Percentiles rank a stretch among this genome's conserved stretches.
Conservation (phyloP, 768 basidiomycete species). For the Epithele typhae region DNA sequence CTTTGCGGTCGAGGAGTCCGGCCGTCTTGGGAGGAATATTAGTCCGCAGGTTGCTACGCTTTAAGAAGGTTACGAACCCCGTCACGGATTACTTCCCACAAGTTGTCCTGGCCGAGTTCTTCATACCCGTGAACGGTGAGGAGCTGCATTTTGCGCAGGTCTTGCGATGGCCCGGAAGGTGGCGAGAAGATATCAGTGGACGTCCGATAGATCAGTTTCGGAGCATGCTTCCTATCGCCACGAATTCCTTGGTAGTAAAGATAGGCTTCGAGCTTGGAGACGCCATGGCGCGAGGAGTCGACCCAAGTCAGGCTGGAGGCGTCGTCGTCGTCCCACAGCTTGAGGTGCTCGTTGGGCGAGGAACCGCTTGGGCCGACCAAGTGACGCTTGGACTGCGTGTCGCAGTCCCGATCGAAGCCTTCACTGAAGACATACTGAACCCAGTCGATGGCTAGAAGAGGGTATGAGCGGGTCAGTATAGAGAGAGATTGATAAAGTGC, state of each 20-base stretch:
- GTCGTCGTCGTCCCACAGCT: background rate
- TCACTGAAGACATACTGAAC: slow-evolving; percentile 4
- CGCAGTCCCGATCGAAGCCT: background rate
- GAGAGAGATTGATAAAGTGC: slow-evolving; percentile 15
- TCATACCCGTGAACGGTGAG: slow-evolving; percentile 15
- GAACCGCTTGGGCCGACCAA: too few species aligned
- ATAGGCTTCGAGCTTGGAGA: slow-evolving; percentile 19
- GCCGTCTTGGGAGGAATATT: slow-evolving; percentile 13
- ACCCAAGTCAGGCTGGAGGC: slow-evolving; percentile 3
- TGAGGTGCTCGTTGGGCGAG: too few species aligned
- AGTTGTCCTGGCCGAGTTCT: slow-evolving; percentile 15
- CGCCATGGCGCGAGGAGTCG: slow-evolving; percentile 10
- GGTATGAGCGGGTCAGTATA: slow-evolving; percentile 19
- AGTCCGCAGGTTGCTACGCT: slow-evolving; percentile 15
- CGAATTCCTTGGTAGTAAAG: slow-evolving; percentile 19
- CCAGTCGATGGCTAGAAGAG: background rate
- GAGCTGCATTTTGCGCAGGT: slow-evolving; percentile 18
- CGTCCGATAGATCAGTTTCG: slow-evolving; percentile 20
- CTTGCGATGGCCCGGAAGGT: slow-evolving; percentile 15
- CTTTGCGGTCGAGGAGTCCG: slow-evolving; percentile 8
- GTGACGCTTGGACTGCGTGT: too few species aligned
- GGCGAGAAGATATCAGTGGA: slow-evolving; percentile 15
- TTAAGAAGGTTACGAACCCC: slow-evolving; percentile 11
- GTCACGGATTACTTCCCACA: too few species aligned
- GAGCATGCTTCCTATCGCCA: slow-evolving; percentile 9